Percentiles rank a stretch among this genome's conserved stretches.
phyloP scores from a whole-genome alignment of 495 filamentous ascomycete species.

The Talaromyces liani region DNA sequence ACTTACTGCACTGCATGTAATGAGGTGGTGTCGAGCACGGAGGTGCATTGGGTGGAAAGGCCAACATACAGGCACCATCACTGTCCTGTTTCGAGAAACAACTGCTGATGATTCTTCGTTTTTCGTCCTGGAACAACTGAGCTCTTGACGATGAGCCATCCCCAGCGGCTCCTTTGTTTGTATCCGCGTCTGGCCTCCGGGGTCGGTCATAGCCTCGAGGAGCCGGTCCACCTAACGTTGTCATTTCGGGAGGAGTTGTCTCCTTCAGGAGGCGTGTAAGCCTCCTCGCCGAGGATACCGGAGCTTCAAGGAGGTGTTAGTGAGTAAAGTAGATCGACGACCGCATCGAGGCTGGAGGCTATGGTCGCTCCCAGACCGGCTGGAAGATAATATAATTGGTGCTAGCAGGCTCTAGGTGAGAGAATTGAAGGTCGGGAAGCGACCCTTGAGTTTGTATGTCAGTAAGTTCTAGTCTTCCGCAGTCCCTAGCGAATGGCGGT shows the following conservation, averaged over 20 bases:
- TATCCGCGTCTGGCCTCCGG: constrained; percentile 26
- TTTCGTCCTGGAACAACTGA: constrained; percentile 92
- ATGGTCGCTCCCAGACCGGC: neutral
- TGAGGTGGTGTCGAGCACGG: neutral
- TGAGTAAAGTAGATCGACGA: neutral
- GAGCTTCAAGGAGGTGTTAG: neutral
- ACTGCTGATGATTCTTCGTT: constrained; percentile 82
- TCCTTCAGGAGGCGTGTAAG: constrained; percentile 21
- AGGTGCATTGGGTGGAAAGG: constrained; percentile 2
- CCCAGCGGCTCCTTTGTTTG: constrained; percentile 16
- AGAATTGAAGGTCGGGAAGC: neutral
- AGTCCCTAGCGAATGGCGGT: constrained; percentile 4
- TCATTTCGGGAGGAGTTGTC: constrained; percentile 16
- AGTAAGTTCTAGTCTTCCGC: neutral
- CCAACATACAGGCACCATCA: constrained; percentile 65
- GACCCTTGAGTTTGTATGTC: neutral
- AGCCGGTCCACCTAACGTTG: constrained; percentile 31
- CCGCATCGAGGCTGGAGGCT: neutral
- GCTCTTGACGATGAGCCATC: constrained; percentile 55
- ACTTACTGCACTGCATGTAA: neutral
- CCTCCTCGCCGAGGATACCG: constrained; percentile 13
- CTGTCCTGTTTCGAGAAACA: constrained; percentile 84
- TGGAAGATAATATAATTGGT: neutral
- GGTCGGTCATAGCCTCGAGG: constrained; percentile 27
- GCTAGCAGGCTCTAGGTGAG: neutral